Conservation (phyloP, 345 rosid genomes). For the Cardamine occulta region DNA sequence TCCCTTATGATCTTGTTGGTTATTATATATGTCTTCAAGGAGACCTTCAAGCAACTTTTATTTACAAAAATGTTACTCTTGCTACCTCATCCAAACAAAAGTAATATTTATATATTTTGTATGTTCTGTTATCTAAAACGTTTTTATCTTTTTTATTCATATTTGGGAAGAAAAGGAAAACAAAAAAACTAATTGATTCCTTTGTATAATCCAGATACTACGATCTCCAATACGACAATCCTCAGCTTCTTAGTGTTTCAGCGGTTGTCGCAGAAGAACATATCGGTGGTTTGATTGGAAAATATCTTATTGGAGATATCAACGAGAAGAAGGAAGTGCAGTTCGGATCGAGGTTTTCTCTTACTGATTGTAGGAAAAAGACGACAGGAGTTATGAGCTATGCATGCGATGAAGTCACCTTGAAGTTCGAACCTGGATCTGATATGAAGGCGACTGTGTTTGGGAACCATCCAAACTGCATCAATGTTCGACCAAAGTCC, state of each 20-base stretch:
- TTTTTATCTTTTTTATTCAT: neutral
- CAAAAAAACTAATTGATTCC: neutral
- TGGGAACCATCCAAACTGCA: no score
- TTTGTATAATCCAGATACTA: neutral
- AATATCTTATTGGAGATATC: conserved; percentile 8
- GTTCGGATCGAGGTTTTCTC: neutral
- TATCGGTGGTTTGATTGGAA: conserved; percentile 1
- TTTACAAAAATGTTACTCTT: conserved; percentile 31
- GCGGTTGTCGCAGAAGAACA: neutral
- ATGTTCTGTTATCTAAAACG: no score
- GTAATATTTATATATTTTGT: neutral
- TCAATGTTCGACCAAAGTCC: no score
- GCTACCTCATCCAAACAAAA: conserved; percentile 11
- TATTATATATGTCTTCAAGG: neutral
- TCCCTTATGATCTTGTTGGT: neutral
- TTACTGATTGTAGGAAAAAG: conserved; percentile 9
- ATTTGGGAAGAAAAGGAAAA: no score
- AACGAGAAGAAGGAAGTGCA: conserved; percentile 18
- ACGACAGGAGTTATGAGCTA: no score
- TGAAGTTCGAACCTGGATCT: no score
- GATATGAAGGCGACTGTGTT: no score
- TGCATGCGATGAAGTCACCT: no score
- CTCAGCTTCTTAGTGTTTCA: conserved; percentile 15
- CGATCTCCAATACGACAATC: neutral
- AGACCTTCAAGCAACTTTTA: conserved; percentile 22